Evolutionary conservation across 2,329 filamentous ascomycete genomes (phyloP).

Genomic region (Penicillium aurantiogriseum): DNA sequence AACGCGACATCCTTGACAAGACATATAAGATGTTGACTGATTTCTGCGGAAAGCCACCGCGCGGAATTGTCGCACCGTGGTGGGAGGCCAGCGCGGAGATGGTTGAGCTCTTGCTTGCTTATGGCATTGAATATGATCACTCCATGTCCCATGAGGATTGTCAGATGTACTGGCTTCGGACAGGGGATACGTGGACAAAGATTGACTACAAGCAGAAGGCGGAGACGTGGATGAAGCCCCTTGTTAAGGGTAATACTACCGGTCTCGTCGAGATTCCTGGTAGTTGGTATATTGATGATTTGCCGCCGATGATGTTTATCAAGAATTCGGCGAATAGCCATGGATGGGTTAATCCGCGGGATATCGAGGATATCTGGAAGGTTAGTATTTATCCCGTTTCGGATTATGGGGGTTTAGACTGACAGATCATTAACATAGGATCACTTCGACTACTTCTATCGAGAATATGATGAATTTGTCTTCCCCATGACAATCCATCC

Average conservation of each 20-base stretch:
- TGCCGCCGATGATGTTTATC: constrained; percentile 48
- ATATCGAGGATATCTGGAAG: constrained; percentile 59
- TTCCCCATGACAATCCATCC: constrained; percentile 77
- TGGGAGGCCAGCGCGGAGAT: constrained; percentile 69
- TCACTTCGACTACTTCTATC: constrained; percentile 66
- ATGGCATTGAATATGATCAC: constrained; percentile 48
- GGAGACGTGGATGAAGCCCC: constrained; percentile 47
- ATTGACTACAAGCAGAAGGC: constrained; percentile 44
- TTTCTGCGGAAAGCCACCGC: constrained; percentile 70
- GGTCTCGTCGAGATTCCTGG: constrained; percentile 46
- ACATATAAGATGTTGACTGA: constrained; percentile 70
- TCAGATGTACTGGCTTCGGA: constrained; percentile 45
- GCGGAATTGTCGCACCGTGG: constrained; percentile 71
- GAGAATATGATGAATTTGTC: constrained; percentile 73
- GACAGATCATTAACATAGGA: constrained; percentile 42
- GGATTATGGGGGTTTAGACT: not conserved
- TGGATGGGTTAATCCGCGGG: constrained; percentile 57
- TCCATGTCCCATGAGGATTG: constrained; percentile 47
- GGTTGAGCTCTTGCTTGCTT: constrained; percentile 46
- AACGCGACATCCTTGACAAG: constrained; percentile 73
- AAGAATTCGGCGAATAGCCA: constrained; percentile 51
- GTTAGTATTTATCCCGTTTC: not conserved
- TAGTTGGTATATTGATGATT: constrained; percentile 46
- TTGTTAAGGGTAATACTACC: constrained; percentile 34
- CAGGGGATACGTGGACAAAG: constrained; percentile 44